Percentiles rank a stretch among this genome's conserved stretches.
Evolutionary conservation across 441 rosid genomes (phyloP).

Genomic region (Erodium moschatum): DNA sequence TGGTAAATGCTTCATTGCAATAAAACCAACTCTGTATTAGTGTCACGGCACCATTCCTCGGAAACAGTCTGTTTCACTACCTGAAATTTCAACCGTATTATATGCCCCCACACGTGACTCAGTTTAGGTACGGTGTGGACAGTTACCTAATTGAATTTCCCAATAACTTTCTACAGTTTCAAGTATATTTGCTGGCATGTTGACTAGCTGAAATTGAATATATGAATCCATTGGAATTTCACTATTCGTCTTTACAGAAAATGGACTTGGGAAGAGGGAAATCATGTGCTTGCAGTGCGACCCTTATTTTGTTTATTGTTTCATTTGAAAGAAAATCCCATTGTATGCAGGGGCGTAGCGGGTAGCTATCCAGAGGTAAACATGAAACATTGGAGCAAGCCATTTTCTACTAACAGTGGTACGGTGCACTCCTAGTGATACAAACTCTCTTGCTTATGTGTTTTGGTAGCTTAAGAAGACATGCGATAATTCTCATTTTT

Average conservation of each 20-base stretch:
- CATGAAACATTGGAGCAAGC: slow-evolving; percentile 43
- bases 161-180: not conserved
- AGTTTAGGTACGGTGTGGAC: not conserved
- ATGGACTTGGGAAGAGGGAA: not conserved
- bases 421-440: slow-evolving; percentile 15
- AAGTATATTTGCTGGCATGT: not conserved
- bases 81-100: not conserved
- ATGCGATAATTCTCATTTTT: not conserved
- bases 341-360: slow-evolving; percentile 30
- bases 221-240: not conserved
- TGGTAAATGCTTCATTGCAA: not conserved
- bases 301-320: not conserved
- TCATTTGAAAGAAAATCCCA: not conserved
- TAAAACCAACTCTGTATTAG: not conserved
- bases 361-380: slow-evolving; percentile 28
- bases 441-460: not conserved
- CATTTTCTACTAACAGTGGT: slow-evolving; percentile 74
- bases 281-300: not conserved
- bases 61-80: not conserved
- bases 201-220: not conserved
- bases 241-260: not conserved
- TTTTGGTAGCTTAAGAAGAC: not conserved
- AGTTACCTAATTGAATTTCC: not conserved
- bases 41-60: not conserved
- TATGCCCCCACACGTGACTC: not conserved